Evolutionary conservation across 352 stramenopile species (phyloP), one percentile per base, ranked within the genome.

Genomic region (Pythium phragmiticola): DNA sequence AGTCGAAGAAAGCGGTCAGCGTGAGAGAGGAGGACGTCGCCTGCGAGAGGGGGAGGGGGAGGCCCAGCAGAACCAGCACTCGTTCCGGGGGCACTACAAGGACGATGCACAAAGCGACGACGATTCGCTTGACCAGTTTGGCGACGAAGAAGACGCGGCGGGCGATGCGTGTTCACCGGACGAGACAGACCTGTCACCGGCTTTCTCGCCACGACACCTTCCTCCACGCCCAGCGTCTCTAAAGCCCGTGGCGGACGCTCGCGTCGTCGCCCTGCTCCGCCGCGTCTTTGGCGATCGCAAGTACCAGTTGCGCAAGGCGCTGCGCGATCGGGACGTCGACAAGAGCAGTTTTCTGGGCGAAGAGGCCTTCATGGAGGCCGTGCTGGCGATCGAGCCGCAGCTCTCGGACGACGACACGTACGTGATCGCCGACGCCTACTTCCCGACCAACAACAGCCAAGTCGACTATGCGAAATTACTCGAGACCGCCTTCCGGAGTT

Each of bases 321-420:
- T 92, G 37, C 80, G 83, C 9, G 78, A 89, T 17, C 69, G 69
- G 48, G 84, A 93, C 64, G 46, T 43, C 4, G 68, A 88, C 59
- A 87, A 81, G 60, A 82, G 60, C 34, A 84, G 87, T 0, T 63
- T 63, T 28, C 61, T 95, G 12, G 45, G 60, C 0, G 84, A 94
- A 74, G 84, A 92, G 63, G 80, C 73, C 57, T 93, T 95, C 61
- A 92, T 93, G 82, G 75, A 82, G 47, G 84, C 83, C 4, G 59
- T 94, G 49, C 46, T 82, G 56, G 74, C 72, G 7, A 60, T 93
- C 26, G 76, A 86, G 39, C 79, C 80, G 16, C 57, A 65, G 36
- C 72, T 95, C 19, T 82, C 76, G 7, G 84, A 95, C 43, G 74
- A 90, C 21, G 83, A 93, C 58, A 81, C 74, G 51, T 95, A 92